These are phyloP conservation scores for Podospora conica DNA, from an alignment of 495 filamentous ascomycete species.

Conservation along the genomic window DNA sequence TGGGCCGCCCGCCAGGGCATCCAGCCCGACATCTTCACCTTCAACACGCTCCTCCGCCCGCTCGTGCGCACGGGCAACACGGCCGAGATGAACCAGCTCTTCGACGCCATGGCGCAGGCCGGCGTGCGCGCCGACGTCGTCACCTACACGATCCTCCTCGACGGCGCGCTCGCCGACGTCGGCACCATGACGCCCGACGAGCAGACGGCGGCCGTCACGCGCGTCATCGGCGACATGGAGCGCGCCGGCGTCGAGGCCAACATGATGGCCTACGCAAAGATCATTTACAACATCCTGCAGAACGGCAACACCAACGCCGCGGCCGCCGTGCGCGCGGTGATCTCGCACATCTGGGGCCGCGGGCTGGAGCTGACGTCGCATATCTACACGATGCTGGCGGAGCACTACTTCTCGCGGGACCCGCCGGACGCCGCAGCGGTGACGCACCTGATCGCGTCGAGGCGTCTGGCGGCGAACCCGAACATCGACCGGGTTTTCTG, in stretches of 20 bases:
- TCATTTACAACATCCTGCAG: conserved; percentile 56
- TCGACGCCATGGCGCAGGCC: conserved; percentile 35
- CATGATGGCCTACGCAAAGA: conserved; percentile 52
- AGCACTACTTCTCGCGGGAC: conserved; percentile 54
- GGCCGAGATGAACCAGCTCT: conserved; percentile 33
- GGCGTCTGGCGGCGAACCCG: conserved; percentile 29
- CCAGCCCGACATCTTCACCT: conserved; percentile 55
- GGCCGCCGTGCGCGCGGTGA: conserved; percentile 49
- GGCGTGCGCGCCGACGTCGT: conserved; percentile 32
- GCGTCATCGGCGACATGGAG: conserved; percentile 50
- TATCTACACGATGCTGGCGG: conserved; percentile 65
- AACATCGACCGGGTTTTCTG: conserved; percentile 57
- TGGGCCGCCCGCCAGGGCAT: conserved; percentile 56
- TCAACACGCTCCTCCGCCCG: conserved; percentile 58
- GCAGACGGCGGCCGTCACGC: conserved; percentile 28
- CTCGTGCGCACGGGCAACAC: conserved; percentile 42
- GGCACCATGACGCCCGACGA: conserved; percentile 18
- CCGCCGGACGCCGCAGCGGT: conserved; percentile 54
- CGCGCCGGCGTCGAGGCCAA: conserved; percentile 48
- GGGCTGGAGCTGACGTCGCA: conserved; percentile 49
- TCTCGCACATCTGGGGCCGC: conserved; percentile 51
- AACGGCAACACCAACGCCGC: conserved; percentile 33
- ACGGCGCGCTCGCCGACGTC: conserved; percentile 28
- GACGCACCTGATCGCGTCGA: conserved; percentile 45
- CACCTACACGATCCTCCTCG: conserved; percentile 41